These are phyloP conservation scores for Malassezia vespertilionis DNA, from an alignment of 1,284 basidiomycete genomes.

Conservation along the genomic window DNA sequence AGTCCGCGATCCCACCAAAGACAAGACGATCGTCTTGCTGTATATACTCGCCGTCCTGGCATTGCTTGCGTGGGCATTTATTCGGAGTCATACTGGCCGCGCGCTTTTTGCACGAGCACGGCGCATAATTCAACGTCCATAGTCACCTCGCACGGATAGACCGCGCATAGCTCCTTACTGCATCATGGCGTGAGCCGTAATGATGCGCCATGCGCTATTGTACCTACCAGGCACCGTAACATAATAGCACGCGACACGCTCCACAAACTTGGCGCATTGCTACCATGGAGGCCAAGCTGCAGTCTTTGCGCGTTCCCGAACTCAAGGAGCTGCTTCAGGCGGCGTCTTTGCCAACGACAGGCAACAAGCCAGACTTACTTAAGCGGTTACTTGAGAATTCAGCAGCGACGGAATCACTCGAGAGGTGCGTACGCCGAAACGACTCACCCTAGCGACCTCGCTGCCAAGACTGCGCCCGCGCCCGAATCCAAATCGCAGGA, in stretches of 20 bases:
- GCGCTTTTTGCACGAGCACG: background rate
- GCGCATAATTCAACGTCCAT: too few species aligned
- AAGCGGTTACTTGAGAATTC: slow-evolving; percentile 39
- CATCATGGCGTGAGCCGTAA: too few species aligned
- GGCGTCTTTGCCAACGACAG: slow-evolving; percentile 26
- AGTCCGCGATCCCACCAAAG: slow-evolving; percentile 41
- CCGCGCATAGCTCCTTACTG: too few species aligned
- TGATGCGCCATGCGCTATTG: too few species aligned
- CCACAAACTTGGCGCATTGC: too few species aligned
- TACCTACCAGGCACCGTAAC: slow-evolving; percentile 1
- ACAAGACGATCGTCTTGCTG: slow-evolving; percentile 36
- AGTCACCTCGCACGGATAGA: too few species aligned
- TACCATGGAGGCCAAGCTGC: slow-evolving; percentile 34
- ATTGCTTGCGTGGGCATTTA: slow-evolving; percentile 11
- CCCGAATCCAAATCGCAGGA: background rate
- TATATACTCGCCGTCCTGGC: slow-evolving; percentile 30
- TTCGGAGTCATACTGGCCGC: background rate
- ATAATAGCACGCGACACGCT: background rate
- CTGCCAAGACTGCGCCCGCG: slow-evolving; percentile 11
- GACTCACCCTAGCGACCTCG: background rate
- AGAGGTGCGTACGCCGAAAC: background rate
- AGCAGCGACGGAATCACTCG: slow-evolving; percentile 21
- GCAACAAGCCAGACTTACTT: slow-evolving; percentile 41
- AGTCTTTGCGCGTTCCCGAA: slow-evolving; percentile 37
- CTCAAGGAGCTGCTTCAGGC: slow-evolving; percentile 31